Evolutionary conservation across 306 rosid species (phyloP).

Genomic region (Prunus padus): DNA sequence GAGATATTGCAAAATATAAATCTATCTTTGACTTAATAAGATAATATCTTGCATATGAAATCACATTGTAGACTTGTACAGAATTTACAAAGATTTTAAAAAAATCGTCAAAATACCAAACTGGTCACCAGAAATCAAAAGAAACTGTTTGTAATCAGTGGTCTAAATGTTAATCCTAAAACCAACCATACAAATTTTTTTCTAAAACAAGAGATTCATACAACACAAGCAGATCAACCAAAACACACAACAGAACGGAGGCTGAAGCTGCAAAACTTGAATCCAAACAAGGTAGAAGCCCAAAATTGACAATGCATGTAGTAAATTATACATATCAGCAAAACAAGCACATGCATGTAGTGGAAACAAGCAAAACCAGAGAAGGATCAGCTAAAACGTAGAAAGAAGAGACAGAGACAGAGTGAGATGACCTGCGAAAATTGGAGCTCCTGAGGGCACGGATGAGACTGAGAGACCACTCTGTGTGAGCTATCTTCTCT

Average conservation of each 20-base stretch:
- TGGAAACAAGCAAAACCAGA: background rate
- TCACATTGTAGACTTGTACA: background rate
- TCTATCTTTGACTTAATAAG: background rate
- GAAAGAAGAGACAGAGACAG: background rate
- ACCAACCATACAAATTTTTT: background rate
- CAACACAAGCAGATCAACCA: background rate
- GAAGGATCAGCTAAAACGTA: background rate
- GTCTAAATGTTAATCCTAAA: background rate
- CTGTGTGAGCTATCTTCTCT: background rate
- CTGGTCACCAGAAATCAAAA: background rate
- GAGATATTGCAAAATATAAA: background rate
- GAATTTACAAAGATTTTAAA: background rate
- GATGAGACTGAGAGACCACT: background rate
- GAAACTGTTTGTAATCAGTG: background rate
- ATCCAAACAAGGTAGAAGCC: background rate
- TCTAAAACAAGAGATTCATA: background rate
- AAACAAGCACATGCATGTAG: conserved; percentile 1
- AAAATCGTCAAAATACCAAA: background rate
- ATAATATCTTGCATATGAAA: background rate
- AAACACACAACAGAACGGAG: background rate
- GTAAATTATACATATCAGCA: background rate
- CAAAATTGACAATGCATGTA: conserved; percentile 1
- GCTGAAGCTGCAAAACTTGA: background rate
- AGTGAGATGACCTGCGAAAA: background rate
- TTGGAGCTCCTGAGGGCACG: background rate